phyloP scores from a whole-genome alignment of 768 basidiomycete genomes.

The Antrodiella citrinella region DNA sequence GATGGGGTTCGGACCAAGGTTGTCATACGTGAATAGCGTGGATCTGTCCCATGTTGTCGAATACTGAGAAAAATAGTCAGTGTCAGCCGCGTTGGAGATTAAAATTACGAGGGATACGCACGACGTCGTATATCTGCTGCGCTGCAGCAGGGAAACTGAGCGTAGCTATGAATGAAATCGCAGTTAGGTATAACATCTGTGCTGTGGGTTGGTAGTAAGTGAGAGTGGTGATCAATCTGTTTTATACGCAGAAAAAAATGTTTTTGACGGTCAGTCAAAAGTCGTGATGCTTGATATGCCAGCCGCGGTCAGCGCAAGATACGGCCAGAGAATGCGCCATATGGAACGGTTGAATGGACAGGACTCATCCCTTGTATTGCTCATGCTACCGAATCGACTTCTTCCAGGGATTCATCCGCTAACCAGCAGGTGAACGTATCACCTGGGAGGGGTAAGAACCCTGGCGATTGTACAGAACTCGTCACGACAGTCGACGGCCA shows the following conservation, averaged over 20 bases:
- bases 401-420: too few relatives aligned
- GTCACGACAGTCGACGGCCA: too few relatives aligned
- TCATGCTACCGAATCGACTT: neutral
- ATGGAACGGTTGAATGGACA: neutral
- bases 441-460: too few relatives aligned
- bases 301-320: neutral
- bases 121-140: constrained; percentile 28
- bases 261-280: neutral
- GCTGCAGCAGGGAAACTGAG: constrained; percentile 16
- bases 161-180: constrained; percentile 7
- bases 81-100: neutral
- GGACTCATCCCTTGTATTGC: neutral
- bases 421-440: too few relatives aligned
- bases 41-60: constrained; percentile 29
- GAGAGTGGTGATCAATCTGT: neutral
- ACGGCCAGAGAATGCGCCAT: neutral
- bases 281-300: neutral
- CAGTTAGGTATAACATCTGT: constrained; percentile 6
- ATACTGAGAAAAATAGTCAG: constrained; percentile 16
- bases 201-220: neutral
- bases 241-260: constrained; percentile 1
- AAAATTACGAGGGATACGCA: constrained; percentile 11
- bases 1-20: constrained; percentile 35
- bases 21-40: constrained; percentile 46
- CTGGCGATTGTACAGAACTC: too few relatives aligned